phyloP scores from a whole-genome alignment of 1,139 yeast species.

The Ogataea hybrid region DNA sequence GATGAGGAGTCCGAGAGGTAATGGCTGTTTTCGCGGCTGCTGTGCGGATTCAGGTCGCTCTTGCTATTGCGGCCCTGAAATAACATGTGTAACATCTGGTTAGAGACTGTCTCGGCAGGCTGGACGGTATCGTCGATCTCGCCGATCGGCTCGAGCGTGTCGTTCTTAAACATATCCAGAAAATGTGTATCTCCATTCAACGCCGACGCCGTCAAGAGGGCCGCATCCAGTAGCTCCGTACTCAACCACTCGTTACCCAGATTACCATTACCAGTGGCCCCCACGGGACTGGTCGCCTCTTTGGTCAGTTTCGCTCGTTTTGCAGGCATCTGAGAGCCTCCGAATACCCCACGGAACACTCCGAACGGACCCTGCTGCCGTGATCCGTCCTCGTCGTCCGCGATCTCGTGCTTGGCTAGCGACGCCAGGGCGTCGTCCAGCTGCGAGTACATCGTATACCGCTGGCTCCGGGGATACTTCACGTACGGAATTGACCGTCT shows the following conservation, averaged over 20 bases:
- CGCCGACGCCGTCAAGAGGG: constrained; percentile 70
- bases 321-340: neutral
- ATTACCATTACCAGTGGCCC: constrained; percentile 5
- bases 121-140: constrained; percentile 8
- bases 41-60: neutral
- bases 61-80: constrained; percentile 42
- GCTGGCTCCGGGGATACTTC: constrained; percentile 55
- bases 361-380: constrained; percentile 80
- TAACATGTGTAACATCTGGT: constrained; percentile 49
- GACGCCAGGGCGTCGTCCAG: constrained; percentile 71
- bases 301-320: constrained; percentile 18
- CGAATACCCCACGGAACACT: constrained; percentile 51
- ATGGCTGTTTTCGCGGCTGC: constrained; percentile 8
- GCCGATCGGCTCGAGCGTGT: constrained; percentile 16
- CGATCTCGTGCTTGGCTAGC: constrained; percentile 51
- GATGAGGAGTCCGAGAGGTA: constrained; percentile 13
- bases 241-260: constrained; percentile 59
- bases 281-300: neutral
- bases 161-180: constrained; percentile 48
- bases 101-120: constrained; percentile 30
- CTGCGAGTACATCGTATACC: constrained; percentile 73
- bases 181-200: constrained; percentile 61
- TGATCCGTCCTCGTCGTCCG: constrained; percentile 44
- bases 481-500: constrained; percentile 79
- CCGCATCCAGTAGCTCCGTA: constrained; percentile 68